Base-by-base conservation (phyloP, 2,329 filamentous ascomycete species). In the Gliomastix tumulicola region DNA sequence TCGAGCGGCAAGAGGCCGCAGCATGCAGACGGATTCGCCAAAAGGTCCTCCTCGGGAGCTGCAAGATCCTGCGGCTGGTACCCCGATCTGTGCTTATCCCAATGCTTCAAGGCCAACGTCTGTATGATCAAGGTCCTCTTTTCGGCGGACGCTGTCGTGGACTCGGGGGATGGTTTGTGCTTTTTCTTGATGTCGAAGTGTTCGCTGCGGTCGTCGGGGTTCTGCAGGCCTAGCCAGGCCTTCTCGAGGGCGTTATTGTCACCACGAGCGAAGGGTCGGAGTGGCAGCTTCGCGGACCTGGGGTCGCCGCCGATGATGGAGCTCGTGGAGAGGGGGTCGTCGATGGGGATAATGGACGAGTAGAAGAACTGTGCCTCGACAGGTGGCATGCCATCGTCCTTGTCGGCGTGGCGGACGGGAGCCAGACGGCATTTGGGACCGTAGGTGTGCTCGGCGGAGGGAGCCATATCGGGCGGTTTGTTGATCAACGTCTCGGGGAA, bases 361-460 rank as follows among this genome's bases (percentile, higher is more conserved):
- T 94, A 95, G 61, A 95, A 95, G 64, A 88, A 95, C 44, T 88
- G 85, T 17, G 82, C 72, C 21, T 71, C 68, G 37, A 84, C 57
- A 0, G 76, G 70, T 13, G 84, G 82, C 18, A 74, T 68, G 36
- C 63, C 66, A 37, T 69, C 61, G 31, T 62, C 55, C 38, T 59
- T 58, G 18, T 55, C 41, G 19, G 57, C 48, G 20, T 59, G 57
- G 50, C 61, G 48, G 39, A 66, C 49, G 50, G 71, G 68, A 11
- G 70, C 65, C 27, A 77, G 60, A 25, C 71, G 72, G 53, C 82
- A 86, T 38, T 68, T 71, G 19, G 71, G 56, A 41, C 75, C 75
- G 46, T 75, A 76, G 11, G 74, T 82, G 55, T 85, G 81, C 33
- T 62, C 35, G 18, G 30, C 18, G 18, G 23, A 12, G 12, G 37